A percentile compares a stretch with the other conserved stretches of the same genome.
These are phyloP conservation scores for Schizophyllum commune DNA, from an alignment of 1,284 basidiomycete genomes.

Conservation along the genomic window DNA sequence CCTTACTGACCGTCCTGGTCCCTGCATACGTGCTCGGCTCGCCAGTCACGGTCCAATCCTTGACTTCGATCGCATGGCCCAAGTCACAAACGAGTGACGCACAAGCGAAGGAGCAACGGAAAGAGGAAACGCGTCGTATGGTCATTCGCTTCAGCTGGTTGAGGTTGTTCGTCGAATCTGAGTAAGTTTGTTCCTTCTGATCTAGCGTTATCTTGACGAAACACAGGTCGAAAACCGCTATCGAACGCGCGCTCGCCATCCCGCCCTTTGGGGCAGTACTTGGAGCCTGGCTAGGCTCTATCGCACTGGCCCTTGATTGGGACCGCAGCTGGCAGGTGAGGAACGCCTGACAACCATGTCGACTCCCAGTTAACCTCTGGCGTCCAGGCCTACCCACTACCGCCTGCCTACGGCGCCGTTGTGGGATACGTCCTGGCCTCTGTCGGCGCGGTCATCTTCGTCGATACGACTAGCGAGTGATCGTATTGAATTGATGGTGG, in stretches of 20 bases:
- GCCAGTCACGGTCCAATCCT: slow-evolving; percentile 39
- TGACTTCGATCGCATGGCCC: neutral
- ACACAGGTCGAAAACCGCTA: slow-evolving; percentile 37
- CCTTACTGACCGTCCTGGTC: slow-evolving; percentile 60
- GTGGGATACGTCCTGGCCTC: slow-evolving; percentile 63
- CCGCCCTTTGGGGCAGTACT: slow-evolving; percentile 66
- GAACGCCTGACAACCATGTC: slow-evolving; percentile 6
- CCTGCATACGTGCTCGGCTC: slow-evolving; percentile 66
- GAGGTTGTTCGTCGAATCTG: slow-evolving; percentile 71
- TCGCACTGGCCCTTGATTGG: slow-evolving; percentile 90
- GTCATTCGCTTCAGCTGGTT: slow-evolving; percentile 57
- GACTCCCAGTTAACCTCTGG: slow-evolving; percentile 1
- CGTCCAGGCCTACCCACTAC: slow-evolving; percentile 71
- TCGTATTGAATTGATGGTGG: no score
- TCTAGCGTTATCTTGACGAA: neutral
- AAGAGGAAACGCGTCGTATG: slow-evolving; percentile 11
- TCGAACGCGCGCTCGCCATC: slow-evolving; percentile 77
- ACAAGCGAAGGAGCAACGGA: no score
- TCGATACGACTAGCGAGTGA: no score
- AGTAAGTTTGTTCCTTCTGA: slow-evolving; percentile 41
- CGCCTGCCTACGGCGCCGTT: slow-evolving; percentile 61
- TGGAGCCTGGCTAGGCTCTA: slow-evolving; percentile 74
- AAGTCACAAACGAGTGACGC: neutral
- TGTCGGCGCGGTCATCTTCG: slow-evolving; percentile 37
- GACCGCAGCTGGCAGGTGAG: slow-evolving; percentile 91